Evolutionary conservation across 805 yeast genomes (phyloP), one percentile per base, ranked within the genome.

Genomic region (Candida sithepensis): DNA sequence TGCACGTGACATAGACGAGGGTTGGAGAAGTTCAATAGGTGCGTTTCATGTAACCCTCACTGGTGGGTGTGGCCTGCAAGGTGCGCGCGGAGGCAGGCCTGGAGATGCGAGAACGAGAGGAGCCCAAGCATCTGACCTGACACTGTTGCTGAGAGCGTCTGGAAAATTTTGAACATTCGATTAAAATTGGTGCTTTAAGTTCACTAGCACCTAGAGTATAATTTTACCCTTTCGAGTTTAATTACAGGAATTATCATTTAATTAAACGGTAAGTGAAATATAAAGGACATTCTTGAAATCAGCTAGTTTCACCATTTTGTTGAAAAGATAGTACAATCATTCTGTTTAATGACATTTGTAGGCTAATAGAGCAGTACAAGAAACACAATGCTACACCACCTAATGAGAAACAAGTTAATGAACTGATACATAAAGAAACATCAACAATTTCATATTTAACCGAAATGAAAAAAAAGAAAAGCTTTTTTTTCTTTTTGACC

Each of bases 201-300:
- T 37, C 23, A 37, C 13, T 20, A 16, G 26, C 7, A 18, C 13
- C 7, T 37, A 10, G 16, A 8, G 8, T n/a, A 28, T 14, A 2
- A 22, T n/a, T 12, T 14, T 14, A 18, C 22, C 18, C 10, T 21
- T 20, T 16, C 13, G 2, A 21, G n/a, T n/a, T n/a, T 38, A 38
- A 22, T 38, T 30, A 28, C 14, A 39, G 46, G 39, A 38, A 39
- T 39, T 44, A 44, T 44, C 46, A 44, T 20, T 44, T 39, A 39
- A 22, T 16, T 24, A 39, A 44, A 34, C 46, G 28, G 46, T 44
- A 44, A 39, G 43, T 39, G n/a, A 32, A 23, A 30, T 38, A n/a
- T n/a, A 21, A 32, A 14, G 33, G 19, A 32, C n/a, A 18, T 22
- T n/a, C 19, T 21, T 3, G 30, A 4, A 16, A 20, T 19, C 24